A percentile compares a stretch with the other conserved stretches of the same genome.
These are phyloP conservation scores for Pseudozyma hubeiensis DNA, from an alignment of 1,284 basidiomycete genomes.

Conservation along the genomic window DNA sequence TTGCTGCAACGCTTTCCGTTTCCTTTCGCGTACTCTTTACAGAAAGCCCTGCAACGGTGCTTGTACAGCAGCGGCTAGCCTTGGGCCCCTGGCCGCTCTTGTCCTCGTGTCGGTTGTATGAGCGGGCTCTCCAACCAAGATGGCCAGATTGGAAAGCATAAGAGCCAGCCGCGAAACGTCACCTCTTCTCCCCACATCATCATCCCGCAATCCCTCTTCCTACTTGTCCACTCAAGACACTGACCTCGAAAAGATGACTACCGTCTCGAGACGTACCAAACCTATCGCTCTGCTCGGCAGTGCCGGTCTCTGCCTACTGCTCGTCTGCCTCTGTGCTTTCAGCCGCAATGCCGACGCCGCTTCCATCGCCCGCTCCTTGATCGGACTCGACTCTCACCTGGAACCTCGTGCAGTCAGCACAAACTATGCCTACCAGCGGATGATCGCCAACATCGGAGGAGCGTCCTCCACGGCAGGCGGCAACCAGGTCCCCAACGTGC, in stretches of 20 bases:
- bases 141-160: conserved; percentile 17
- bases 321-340: conserved; percentile 45
- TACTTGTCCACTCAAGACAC: neutral
- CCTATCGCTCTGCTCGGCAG: conserved; percentile 42
- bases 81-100: no score
- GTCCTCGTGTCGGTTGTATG: no score
- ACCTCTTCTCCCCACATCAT: conserved; percentile 2
- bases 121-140: neutral
- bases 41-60: no score
- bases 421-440: conserved; percentile 43
- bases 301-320: conserved; percentile 43
- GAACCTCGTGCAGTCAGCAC: conserved; percentile 29
- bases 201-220: neutral
- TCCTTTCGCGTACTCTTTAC: no score
- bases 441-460: conserved; percentile 57
- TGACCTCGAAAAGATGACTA: conserved; percentile 37
- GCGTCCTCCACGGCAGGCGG: conserved; percentile 30
- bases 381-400: conserved; percentile 28
- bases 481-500: conserved; percentile 45
- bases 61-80: no score
- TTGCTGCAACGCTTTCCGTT: no score
- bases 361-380: conserved; percentile 28
- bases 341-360: conserved; percentile 41
- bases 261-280: conserved; percentile 14
- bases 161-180: conserved; percentile 24